Evolutionary conservation across 805 yeast genomes (phyloP), one percentile per base, ranked within the genome.

Genomic region (Pichia deserticola): DNA sequence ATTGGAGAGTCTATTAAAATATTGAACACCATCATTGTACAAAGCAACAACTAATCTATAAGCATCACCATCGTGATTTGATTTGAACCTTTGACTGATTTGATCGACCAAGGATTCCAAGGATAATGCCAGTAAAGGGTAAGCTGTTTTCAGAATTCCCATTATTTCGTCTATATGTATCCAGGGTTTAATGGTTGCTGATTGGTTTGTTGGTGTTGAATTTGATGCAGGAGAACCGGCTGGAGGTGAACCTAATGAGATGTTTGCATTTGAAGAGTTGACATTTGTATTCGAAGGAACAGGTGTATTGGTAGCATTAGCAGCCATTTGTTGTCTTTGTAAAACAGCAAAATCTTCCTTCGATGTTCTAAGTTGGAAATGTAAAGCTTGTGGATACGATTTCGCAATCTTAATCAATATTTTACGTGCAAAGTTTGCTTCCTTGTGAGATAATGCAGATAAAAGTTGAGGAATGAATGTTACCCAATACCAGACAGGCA

Each of bases 401-500:
- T 93, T 93, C 1, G 99, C 99, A 61, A 93, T 93, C 56, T 93
- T 76, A 48, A 89, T 86, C 62, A 93, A 75, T 41, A 93, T 86
- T 59, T 83, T 89, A 53, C 96, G 83, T 2, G 92, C 97, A 65
- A 89, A 74, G 49, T 80, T 77, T 0, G 97, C 98, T 64, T 93
- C 98, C 58, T 82, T 85, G 58, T 89, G 96, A 1, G 97, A 87
- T 52, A 93, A 72, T 0, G 96, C 84, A 0, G 97, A 84, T 57
- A 93, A 72, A 52, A 93, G 73, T 67, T 95, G 99, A 3, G 99
- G 99, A 57, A 93, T 89, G 60, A 86, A 93, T 0, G 98, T 89
- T 42, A 93, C 89, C 98, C 98, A 93, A 66, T 92, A 92, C 99
- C 99, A 93, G 3, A 92, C 96, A 5, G 99, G 99, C 40, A 89